Conservation (phyloP, 2,329 filamentous ascomycete genomes). For the Alternaria angustiovoidea region DNA sequence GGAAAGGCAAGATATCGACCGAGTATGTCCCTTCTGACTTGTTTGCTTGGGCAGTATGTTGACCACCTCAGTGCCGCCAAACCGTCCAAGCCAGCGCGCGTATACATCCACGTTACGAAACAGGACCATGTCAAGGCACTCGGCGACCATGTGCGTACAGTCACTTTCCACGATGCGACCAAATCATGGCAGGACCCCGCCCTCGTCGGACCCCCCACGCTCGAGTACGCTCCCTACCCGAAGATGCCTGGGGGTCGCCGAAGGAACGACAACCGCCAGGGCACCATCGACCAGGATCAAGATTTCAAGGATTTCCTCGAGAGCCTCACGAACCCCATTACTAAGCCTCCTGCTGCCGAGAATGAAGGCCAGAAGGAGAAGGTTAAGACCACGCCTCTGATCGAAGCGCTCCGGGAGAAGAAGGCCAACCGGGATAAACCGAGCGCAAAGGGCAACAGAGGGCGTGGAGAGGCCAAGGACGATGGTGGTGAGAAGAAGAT, state of each 20-base stretch:
- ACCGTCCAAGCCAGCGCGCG: constrained; percentile 79
- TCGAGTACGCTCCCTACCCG: constrained; percentile 86
- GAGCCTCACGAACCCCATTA: constrained; percentile 77
- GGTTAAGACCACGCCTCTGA: constrained; percentile 83
- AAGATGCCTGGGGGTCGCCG: constrained; percentile 79
- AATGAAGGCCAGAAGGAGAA: constrained; percentile 66
- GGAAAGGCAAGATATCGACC: constrained; percentile 78
- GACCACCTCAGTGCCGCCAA: constrained; percentile 66
- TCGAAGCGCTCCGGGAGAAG: constrained; percentile 90
- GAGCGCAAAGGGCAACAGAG: constrained; percentile 63
- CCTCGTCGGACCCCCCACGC: constrained; percentile 77
- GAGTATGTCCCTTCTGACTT: constrained; percentile 66
- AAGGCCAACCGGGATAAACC: constrained; percentile 76
- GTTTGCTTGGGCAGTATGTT: neutral
- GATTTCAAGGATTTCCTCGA: constrained; percentile 96
- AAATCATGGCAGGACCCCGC: constrained; percentile 75
- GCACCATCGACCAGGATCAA: constrained; percentile 94
- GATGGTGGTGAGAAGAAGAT: constrained; percentile 58
- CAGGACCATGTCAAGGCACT: constrained; percentile 72
- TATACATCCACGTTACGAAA: constrained; percentile 82
- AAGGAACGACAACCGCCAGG: constrained; percentile 83
- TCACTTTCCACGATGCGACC: constrained; percentile 81
- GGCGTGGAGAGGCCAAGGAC: constrained; percentile 69
- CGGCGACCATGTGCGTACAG: constrained; percentile 72
- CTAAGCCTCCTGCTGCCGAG: constrained; percentile 63